A percentile compares a stretch with the other conserved stretches of the same genome.
Conservation (phyloP, 371 early-diverging fungal genomes). For the Polyrhizophydium stewartii region DNA sequence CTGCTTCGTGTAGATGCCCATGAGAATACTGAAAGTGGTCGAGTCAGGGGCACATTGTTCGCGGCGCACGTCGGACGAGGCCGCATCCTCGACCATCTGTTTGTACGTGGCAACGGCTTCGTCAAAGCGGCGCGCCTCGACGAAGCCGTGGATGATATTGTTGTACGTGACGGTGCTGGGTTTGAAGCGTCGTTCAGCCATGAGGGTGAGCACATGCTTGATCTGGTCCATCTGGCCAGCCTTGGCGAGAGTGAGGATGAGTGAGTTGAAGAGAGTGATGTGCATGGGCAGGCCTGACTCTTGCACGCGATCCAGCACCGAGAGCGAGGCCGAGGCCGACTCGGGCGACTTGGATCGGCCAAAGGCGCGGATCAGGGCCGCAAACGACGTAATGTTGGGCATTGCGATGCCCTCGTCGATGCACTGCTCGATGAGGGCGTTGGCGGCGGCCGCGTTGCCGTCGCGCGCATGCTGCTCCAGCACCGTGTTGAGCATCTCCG, state of each 20-base stretch:
- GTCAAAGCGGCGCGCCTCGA: neutral
- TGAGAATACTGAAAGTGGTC: neutral
- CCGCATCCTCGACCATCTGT: neutral
- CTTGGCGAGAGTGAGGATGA: neutral
- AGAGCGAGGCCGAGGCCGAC: too few relatives aligned
- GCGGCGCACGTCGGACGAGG: neutral
- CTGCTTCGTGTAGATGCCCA: neutral
- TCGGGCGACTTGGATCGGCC: too few relatives aligned
- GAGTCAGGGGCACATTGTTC: neutral
- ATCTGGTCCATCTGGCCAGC: neutral
- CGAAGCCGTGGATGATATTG: neutral
- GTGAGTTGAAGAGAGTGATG: neutral
- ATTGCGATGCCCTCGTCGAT: neutral
- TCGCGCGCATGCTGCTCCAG: neutral
- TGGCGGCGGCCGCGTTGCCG: neutral
- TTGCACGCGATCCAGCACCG: neutral
- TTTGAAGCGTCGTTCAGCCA: neutral
- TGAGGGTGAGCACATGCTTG: neutral
- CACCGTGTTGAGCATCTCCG: neutral
- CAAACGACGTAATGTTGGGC: neutral
- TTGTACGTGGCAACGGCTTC: neutral
- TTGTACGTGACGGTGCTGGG: conserved; percentile 3
- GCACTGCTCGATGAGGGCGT: neutral
- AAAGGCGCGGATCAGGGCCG: neutral
- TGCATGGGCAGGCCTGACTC: neutral